phyloP scores from a whole-genome alignment of 1,284 basidiomycete genomes.

The Taiwanofungus camphoratus region DNA sequence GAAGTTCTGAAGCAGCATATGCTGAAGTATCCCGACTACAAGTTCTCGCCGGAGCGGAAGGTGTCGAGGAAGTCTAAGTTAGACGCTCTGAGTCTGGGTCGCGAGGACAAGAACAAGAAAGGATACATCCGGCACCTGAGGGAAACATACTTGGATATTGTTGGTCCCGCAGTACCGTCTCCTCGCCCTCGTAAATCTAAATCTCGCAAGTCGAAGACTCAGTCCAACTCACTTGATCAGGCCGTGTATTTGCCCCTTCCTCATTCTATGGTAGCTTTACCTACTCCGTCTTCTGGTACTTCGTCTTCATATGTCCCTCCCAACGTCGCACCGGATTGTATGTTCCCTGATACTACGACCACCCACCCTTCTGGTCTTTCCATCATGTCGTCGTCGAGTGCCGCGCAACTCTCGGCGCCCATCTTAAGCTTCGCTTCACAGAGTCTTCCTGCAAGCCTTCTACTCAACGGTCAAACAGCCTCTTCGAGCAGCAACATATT shows the following conservation, averaged over 20 bases:
- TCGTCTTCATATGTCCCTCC: background rate
- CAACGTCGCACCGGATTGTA: background rate
- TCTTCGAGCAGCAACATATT: conserved; percentile 1
- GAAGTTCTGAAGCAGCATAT: conserved; percentile 33
- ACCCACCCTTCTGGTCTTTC: no score
- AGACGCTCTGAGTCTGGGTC: conserved; percentile 11
- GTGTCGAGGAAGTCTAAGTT: conserved; percentile 9
- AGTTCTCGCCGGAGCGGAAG: conserved; percentile 37
- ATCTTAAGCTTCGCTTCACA: no score
- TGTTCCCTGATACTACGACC: no score
- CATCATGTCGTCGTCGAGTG: no score
- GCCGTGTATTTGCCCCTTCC: background rate
- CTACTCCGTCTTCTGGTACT: no score
- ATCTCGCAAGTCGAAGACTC: conserved; percentile 1
- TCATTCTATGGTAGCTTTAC: background rate
- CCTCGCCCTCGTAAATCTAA: conserved; percentile 17
- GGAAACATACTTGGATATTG: conserved; percentile 16
- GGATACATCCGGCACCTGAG: conserved; percentile 18
- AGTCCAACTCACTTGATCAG: background rate
- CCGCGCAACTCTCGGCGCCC: no score
- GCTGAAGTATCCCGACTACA: conserved; percentile 38
- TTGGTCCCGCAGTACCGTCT: conserved; percentile 15
- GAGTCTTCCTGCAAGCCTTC: no score
- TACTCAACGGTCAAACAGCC: no score
- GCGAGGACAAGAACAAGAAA: conserved; percentile 11